Evolutionary conservation across 2,329 filamentous ascomycete species (phyloP).

Genomic region (Trichoderma oligosporum): DNA sequence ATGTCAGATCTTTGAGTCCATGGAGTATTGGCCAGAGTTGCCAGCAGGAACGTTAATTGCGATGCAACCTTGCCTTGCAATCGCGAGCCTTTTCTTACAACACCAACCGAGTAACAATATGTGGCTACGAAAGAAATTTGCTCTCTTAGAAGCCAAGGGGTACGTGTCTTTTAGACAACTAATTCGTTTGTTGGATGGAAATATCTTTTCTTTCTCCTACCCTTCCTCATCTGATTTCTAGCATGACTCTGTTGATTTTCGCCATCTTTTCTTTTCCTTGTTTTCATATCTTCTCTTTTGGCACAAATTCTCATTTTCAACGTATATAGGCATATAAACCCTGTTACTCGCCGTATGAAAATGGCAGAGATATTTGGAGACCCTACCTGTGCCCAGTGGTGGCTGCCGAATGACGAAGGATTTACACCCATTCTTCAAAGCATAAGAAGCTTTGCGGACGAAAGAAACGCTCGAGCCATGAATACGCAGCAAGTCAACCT

Average conservation of each 20-base stretch:
- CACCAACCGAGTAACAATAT: slow-evolving; percentile 66
- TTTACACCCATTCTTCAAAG: slow-evolving; percentile 70
- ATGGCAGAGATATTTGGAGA: slow-evolving; percentile 75
- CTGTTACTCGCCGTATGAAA: slow-evolving; percentile 65
- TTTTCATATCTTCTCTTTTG: background rate
- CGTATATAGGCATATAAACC: slow-evolving; percentile 71
- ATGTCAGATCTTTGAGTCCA: slow-evolving; percentile 74
- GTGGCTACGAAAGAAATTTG: slow-evolving; percentile 79
- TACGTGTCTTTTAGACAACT: slow-evolving; percentile 51
- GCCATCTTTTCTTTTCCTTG: background rate
- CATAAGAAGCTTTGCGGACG: slow-evolving; percentile 76
- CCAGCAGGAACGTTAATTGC: slow-evolving; percentile 68
- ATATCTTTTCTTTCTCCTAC: background rate
- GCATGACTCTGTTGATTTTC: background rate
- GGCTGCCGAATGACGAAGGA: slow-evolving; percentile 79
- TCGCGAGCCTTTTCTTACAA: slow-evolving; percentile 76
- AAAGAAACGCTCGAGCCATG: slow-evolving; percentile 62
- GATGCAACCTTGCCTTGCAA: slow-evolving; percentile 70
- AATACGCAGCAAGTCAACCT: slow-evolving; percentile 61
- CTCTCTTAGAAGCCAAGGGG: slow-evolving; percentile 73
- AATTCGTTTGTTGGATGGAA: too few species aligned
- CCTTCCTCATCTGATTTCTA: background rate
- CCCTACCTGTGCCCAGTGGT: slow-evolving; percentile 73
- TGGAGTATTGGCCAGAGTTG: slow-evolving; percentile 67
- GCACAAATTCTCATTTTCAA: background rate